These are phyloP conservation scores for Primulina tabacum DNA, from an alignment of 257 asterid species.

Conservation along the genomic window DNA sequence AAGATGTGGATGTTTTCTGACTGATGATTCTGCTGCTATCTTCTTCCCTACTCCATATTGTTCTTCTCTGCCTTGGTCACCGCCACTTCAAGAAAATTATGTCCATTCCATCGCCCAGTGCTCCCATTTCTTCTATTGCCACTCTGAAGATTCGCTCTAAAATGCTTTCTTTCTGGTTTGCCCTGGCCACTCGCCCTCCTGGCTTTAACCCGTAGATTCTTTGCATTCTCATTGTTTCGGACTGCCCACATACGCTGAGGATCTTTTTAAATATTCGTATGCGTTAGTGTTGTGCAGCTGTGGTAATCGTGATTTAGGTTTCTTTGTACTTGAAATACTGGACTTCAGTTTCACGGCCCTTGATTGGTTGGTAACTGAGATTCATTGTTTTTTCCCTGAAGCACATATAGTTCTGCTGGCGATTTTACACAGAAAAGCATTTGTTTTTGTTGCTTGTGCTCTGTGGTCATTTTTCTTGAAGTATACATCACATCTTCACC, in stretches of 20 bases:
- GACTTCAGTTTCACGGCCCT: slow-evolving; percentile 5
- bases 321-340: not conserved
- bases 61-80: not conserved
- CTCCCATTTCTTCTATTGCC: not conserved
- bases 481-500: not conserved
- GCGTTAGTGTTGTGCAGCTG: slow-evolving; percentile 8
- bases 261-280: not conserved
- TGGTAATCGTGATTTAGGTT: slow-evolving; percentile 11
- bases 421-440: slow-evolving; percentile 18
- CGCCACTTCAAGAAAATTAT: not conserved
- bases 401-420: slow-evolving; percentile 4
- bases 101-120: not conserved
- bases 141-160: not conserved
- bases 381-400: slow-evolving; percentile 9
- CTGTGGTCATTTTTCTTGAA: slow-evolving; percentile 21
- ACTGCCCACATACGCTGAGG: slow-evolving; percentile 5
- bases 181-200: slow-evolving; percentile 88
- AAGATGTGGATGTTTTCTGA: not conserved
- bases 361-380: slow-evolving; percentile 1
- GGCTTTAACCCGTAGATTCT: slow-evolving; percentile 71
- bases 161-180: slow-evolving; percentile 70
- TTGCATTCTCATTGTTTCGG: not conserved
- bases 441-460: slow-evolving; percentile 25
- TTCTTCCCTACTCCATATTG: not conserved
- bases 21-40: not conserved